Evolutionary conservation across 2,329 filamentous ascomycete genomes (phyloP).

Genomic region (Niveomyces coronatus): DNA sequence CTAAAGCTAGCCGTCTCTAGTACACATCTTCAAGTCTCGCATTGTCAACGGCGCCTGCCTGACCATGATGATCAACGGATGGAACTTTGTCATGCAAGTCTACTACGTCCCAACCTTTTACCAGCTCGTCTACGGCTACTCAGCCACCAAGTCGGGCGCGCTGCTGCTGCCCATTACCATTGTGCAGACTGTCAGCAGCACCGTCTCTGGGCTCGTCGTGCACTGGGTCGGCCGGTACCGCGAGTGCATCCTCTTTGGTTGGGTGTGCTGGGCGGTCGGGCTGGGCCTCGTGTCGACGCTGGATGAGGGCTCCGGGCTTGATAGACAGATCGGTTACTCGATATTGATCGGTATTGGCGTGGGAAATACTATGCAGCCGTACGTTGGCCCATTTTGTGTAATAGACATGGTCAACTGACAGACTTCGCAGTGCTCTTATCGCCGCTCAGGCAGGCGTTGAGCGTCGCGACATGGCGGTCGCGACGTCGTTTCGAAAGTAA

Average conservation of each 20-base stretch:
- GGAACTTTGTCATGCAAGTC: constrained; percentile 48
- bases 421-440: constrained; percentile 30
- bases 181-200: constrained; percentile 35
- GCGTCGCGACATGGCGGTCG: constrained; percentile 32
- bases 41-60: constrained; percentile 46
- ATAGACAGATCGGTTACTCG: constrained; percentile 44
- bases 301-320: constrained; percentile 34
- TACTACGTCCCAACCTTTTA: constrained; percentile 39
- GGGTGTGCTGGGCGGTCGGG: constrained; percentile 40
- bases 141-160: constrained; percentile 29
- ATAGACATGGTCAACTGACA: neutral
- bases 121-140: constrained; percentile 34
- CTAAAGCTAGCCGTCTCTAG: constrained; percentile 21
- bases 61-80: constrained; percentile 48
- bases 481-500: constrained; percentile 34
- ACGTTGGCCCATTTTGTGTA: constrained; percentile 10
- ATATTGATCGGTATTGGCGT: constrained; percentile 41
- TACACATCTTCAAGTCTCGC: constrained; percentile 42
- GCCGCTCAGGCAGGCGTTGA: constrained; percentile 47
- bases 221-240: constrained; percentile 42
- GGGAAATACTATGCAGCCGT: constrained; percentile 42
- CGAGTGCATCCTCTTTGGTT: constrained; percentile 44
- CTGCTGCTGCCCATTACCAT: constrained; percentile 34
- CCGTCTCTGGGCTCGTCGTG: constrained; percentile 40
- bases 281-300: constrained; percentile 43